Conservation (phyloP, 805 yeast species). For the Debaryomyces tyrocola region DNA sequence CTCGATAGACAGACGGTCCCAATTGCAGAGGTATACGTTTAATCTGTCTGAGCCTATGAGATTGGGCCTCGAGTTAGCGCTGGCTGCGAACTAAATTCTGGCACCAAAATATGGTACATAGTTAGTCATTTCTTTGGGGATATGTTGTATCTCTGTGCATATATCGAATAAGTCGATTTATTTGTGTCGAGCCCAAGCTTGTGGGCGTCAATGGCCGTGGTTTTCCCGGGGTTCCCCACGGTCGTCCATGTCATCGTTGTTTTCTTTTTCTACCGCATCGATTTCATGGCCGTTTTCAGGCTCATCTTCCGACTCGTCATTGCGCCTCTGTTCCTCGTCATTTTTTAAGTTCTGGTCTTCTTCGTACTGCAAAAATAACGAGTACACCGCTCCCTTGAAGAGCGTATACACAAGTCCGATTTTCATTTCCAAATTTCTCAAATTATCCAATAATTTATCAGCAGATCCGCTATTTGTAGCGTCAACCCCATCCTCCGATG, state of each 20-base stretch:
- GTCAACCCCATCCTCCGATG: slow-evolving; percentile 5
- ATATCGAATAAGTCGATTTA: no score
- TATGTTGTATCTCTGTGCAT: no score
- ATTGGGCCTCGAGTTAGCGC: no score
- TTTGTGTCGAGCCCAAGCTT: no score
- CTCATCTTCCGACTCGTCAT: slow-evolving; percentile 4
- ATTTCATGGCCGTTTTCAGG: slow-evolving; percentile 3
- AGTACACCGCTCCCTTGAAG: slow-evolving; percentile 70
- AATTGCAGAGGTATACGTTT: no score
- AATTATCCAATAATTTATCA: slow-evolving; percentile 41
- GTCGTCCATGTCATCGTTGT: not conserved
- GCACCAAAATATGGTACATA: no score
- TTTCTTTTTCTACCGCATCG: not conserved
- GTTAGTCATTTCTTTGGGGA: no score
- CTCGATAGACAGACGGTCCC: no score
- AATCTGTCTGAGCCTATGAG: no score
- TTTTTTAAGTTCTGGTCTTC: slow-evolving; percentile 10
- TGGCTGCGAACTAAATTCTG: no score
- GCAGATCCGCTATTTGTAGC: slow-evolving; percentile 18
- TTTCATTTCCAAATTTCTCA: slow-evolving; percentile 62
- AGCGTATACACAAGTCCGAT: slow-evolving; percentile 64
- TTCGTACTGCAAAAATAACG: slow-evolving; percentile 55
- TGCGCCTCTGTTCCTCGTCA: slow-evolving; percentile 5
- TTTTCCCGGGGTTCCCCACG: slow-evolving; percentile 2
- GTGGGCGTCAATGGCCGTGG: not conserved